phyloP scores from a whole-genome alignment of 139 green algal species.

The Coelastrella sp. region DNA sequence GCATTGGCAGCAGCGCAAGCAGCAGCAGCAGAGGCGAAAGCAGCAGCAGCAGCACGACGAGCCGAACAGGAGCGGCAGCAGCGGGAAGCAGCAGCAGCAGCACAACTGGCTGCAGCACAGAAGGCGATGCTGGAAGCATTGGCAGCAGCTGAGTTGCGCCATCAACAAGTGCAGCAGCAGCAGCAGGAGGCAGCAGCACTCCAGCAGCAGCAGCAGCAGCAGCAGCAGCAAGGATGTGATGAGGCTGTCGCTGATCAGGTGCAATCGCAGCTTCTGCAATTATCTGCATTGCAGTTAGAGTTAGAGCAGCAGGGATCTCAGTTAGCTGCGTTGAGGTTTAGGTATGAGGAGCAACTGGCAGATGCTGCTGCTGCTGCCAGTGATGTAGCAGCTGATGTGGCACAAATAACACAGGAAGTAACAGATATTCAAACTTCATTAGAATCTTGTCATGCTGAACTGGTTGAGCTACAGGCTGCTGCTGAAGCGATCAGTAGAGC shows the following conservation, averaged over 20 bases:
- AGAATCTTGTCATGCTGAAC: background rate
- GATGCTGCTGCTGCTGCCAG: conserved; percentile 9
- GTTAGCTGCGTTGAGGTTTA: background rate
- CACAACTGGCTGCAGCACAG: background rate
- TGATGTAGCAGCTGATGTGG: background rate
- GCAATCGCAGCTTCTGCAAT: background rate
- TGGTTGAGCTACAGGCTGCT: background rate
- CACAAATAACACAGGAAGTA: background rate
- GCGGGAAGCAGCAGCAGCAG: background rate
- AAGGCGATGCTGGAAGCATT: background rate
- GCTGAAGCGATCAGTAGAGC: background rate
- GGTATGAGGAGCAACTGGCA: conserved; percentile 15
- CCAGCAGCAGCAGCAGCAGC: background rate
- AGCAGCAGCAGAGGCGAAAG: conserved; percentile 4
- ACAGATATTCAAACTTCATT: background rate
- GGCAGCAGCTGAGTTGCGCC: background rate
- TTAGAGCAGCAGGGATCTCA: background rate
- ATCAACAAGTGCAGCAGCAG: background rate
- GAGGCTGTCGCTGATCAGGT: background rate
- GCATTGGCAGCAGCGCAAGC: background rate
- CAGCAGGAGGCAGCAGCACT: background rate
- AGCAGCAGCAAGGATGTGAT: background rate
- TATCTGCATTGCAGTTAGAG: background rate
- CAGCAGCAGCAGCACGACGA: background rate
- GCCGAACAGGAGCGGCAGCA: background rate